A percentile compares a stretch with the other conserved stretches of the same genome.
phyloP scores from a whole-genome alignment of 208 protist species.

The Leptomonas pyrrhocoris region DNA sequence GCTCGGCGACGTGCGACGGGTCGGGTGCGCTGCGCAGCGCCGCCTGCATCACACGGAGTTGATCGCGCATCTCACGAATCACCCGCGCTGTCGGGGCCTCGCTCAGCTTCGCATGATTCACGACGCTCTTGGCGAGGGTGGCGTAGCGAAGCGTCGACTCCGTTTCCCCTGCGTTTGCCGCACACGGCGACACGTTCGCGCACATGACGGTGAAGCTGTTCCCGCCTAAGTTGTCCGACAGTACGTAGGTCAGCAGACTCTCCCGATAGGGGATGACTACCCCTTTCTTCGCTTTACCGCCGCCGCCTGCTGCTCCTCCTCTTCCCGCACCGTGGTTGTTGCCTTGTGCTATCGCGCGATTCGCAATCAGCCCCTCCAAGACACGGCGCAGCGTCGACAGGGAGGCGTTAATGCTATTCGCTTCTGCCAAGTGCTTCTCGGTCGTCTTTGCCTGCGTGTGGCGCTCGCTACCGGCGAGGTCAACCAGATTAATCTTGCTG shows the following conservation, averaged over 20 bases:
- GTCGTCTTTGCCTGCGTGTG: constrained; percentile 36
- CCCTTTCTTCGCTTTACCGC: constrained; percentile 23
- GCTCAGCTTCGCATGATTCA: constrained; percentile 88
- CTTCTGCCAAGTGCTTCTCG: constrained; percentile 57
- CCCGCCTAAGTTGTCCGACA: constrained; percentile 84
- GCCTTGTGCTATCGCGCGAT: constrained; percentile 2
- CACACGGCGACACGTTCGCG: constrained; percentile 78
- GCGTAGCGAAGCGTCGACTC: constrained; percentile 87
- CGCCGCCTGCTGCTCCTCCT: neutral
- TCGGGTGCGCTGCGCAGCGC: constrained; percentile 33
- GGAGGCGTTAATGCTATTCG: constrained; percentile 81
- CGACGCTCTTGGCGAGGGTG: constrained; percentile 71
- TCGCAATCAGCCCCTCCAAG: constrained; percentile 62
- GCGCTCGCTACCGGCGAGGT: constrained; percentile 80
- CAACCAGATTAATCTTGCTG: constrained; percentile 81
- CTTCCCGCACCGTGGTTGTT: neutral
- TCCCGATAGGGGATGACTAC: constrained; percentile 79
- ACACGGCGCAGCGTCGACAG: constrained; percentile 78
- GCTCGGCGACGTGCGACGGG: constrained; percentile 27
- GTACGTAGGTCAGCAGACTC: constrained; percentile 91
- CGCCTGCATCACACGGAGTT: constrained; percentile 52
- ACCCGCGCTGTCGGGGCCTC: constrained; percentile 80
- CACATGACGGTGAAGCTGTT: constrained; percentile 87
- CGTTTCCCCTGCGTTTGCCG: constrained; percentile 67
- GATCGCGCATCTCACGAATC: constrained; percentile 83